Evolutionary conservation across 2,329 filamentous ascomycete species (phyloP), one percentile per base, ranked within the genome.

Genomic region (Colletotrichum sp.): DNA sequence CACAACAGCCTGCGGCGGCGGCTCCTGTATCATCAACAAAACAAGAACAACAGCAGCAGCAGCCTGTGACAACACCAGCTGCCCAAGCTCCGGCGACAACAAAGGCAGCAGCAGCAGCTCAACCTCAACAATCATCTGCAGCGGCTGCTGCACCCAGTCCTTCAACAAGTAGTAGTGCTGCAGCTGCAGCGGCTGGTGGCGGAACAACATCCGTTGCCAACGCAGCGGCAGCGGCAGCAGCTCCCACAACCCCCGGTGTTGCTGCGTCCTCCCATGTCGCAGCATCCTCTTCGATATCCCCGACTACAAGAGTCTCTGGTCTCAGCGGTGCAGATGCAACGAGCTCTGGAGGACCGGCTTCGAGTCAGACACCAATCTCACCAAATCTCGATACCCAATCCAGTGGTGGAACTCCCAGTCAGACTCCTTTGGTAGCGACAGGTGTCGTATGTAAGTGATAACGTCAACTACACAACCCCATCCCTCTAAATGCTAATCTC

Each of bases 401-500:
- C 69, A 64, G 18, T 9, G 39, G 39, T 1, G 18, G 63, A n/a
- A 44, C 4, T 7, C 44, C 44, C n/a, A 60, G 30, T 16, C 69
- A 68, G 22, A 59, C 39, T 4, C 57, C 73, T 4, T 39, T 75
- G 34, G 70, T 75, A 32, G 73, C 73, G 9, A 75, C 73, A 6
- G 73, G 73, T 13, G 64, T 52, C 9, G 48, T 73, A 4, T 59
- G 73, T 75, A 64, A 64, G 73, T 73, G 22, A 18, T 13, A 4
- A 8, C 0, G 4, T 62, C 28, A 10, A 9, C 7, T 34, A 9
- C 18, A 18, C 34, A 28, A 8, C 12, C 1, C 15, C 16, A 1
- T 32, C 0, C 6, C 5, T 62, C 1, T n/a, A 10, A 7, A 6
- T 32, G n/a, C 22, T 26, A 5, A 34, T 13, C 9, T 15, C 3